Percentiles rank a stretch among this genome's conserved stretches.
Evolutionary conservation across 129 eudicot species (phyloP).

Genomic region (Flaveria brownii): DNA sequence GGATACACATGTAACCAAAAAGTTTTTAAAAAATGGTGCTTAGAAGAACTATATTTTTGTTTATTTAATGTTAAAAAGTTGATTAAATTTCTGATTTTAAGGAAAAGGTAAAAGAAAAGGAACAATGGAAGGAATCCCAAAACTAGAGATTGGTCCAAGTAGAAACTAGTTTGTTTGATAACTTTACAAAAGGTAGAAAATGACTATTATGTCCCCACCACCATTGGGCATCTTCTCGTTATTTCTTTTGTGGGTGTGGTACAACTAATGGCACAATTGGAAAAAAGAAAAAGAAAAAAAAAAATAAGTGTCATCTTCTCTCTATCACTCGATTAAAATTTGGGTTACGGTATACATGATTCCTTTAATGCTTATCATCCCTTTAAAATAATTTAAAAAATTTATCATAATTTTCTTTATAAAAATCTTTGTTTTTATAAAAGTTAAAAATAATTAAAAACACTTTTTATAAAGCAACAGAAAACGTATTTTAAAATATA

Average conservation of each 20-base stretch:
- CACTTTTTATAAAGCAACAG: no score
- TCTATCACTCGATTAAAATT: conserved; percentile 10
- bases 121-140: conserved; percentile 30
- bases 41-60: background rate
- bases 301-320: conserved; percentile 27
- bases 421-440: no score
- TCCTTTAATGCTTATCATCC: no score
- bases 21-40: background rate
- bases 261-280: conserved; percentile 12
- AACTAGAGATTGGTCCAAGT: conserved; percentile 47
- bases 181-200: conserved; percentile 36
- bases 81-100: background rate
- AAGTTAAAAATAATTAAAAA: no score
- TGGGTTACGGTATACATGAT: background rate
- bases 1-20: background rate
- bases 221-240: conserved; percentile 31
- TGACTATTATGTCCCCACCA: conserved; percentile 44
- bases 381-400: no score
- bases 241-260: conserved; percentile 26
- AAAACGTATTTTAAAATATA: no score
- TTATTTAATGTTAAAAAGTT: background rate
- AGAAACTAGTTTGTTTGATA: conserved; percentile 34
- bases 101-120: conserved; percentile 22
- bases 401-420: no score
- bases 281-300: background rate